These are phyloP conservation scores for Melocanna baccifera DNA, from an alignment of 176 grass and related monocot genomes.

Conservation along the genomic window DNA sequence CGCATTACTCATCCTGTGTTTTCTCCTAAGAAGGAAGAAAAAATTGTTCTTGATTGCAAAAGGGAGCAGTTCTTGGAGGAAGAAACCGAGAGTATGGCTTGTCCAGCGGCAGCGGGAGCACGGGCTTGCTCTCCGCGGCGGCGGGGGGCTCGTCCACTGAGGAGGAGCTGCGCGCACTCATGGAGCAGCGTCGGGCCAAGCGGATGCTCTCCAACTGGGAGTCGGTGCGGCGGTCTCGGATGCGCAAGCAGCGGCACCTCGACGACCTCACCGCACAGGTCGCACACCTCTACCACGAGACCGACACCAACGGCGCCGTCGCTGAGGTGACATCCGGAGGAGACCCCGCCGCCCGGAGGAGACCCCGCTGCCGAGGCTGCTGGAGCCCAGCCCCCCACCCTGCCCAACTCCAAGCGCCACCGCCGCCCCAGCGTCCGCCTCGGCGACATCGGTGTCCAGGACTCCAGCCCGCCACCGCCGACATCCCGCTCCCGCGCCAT, in stretches of 20 bases:
- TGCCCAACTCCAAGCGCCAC: conserved; percentile 66
- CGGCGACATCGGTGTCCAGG: conserved; percentile 78
- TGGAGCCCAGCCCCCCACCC: neutral
- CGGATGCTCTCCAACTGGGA: conserved; percentile 92
- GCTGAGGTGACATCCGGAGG: no score
- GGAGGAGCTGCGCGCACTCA: conserved; percentile 59
- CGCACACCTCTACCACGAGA: conserved; percentile 66
- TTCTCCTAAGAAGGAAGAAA: conserved; percentile 16
- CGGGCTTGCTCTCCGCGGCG: conserved; percentile 35
- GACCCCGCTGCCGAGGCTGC: conserved; percentile 12
- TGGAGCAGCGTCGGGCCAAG: conserved; percentile 70
- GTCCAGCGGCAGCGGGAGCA: conserved; percentile 63
- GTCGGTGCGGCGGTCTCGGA: conserved; percentile 76
- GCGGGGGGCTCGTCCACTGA: conserved; percentile 41
- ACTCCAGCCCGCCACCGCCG: conserved; percentile 38
- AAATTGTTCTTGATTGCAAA: neutral
- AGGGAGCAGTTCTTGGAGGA: conserved; percentile 19
- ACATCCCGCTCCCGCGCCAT: conserved; percentile 43
- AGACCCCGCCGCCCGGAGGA: neutral
- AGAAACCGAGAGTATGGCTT: conserved; percentile 52
- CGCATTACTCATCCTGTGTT: no score
- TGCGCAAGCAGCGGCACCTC: conserved; percentile 91
- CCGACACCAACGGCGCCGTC: conserved; percentile 28
- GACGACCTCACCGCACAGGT: conserved; percentile 75
- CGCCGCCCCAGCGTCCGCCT: conserved; percentile 94